Conservation (phyloP, 2,329 filamentous ascomycete species). For the Hypoxylon rubiginosum region DNA sequence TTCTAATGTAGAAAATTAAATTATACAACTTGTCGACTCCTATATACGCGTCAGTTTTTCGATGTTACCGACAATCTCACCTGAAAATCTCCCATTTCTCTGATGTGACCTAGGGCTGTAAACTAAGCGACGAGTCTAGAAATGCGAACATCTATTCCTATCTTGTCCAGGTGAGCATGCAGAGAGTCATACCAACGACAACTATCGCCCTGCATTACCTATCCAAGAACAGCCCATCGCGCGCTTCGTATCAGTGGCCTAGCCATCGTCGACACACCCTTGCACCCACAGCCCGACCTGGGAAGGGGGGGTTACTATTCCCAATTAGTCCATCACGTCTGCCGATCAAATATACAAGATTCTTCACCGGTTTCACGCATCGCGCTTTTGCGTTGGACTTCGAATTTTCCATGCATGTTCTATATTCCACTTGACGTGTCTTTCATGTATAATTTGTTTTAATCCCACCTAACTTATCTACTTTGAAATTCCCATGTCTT, state of each 20-base stretch:
- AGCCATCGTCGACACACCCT: not conserved
- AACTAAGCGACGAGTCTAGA: conserved; percentile 2
- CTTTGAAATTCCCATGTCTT: not conserved
- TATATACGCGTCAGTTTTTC: not conserved
- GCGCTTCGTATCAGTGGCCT: conserved; percentile 1
- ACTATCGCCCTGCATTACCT: conserved; percentile 3
- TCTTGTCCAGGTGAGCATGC: conserved; percentile 2
- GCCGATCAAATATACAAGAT: not conserved
- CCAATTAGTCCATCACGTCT: not conserved
- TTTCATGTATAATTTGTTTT: not conserved
- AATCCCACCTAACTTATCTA: not conserved
- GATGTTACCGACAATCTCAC: conserved; percentile 4
- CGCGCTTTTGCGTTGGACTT: not conserved
- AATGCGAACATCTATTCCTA: conserved; percentile 1
- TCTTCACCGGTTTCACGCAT: not conserved
- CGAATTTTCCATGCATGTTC: conserved; percentile 2
- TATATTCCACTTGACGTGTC: conserved; percentile 5
- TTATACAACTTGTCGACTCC: conserved; percentile 1
- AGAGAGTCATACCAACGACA: conserved; percentile 2
- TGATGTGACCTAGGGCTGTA: not conserved
- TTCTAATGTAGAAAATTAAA: not conserved
- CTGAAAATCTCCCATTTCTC: conserved; percentile 1
- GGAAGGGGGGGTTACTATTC: not conserved
- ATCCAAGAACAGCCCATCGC: not conserved
- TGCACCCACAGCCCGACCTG: not conserved